phyloP scores from a whole-genome alignment of 768 basidiomycete species.

The Rhodosporidiobolus sp. region DNA sequence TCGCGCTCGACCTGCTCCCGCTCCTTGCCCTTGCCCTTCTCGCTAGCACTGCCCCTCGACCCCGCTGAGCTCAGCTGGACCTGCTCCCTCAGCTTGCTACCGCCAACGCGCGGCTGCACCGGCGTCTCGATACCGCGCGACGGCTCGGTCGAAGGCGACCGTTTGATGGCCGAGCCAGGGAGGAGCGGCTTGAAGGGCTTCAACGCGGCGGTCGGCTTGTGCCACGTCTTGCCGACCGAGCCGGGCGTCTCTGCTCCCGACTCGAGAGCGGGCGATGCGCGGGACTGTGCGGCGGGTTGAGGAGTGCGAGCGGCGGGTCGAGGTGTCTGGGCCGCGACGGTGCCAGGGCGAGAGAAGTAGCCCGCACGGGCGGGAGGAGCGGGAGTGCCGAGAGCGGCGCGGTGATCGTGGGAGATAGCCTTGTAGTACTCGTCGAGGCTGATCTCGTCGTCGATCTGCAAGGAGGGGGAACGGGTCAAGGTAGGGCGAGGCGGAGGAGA shows the following conservation, averaged over 20 bases:
- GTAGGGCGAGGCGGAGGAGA: neutral
- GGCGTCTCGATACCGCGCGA: neutral
- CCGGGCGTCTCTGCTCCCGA: neutral
- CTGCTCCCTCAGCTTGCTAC: neutral
- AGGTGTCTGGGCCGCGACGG: too few relatives aligned
- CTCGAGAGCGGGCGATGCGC: neutral
- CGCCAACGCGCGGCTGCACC: neutral
- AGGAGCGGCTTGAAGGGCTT: slow-evolving; percentile 20
- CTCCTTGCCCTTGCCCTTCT: neutral
- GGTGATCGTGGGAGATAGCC: neutral
- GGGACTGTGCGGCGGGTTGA: neutral
- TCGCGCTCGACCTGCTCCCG: neutral
- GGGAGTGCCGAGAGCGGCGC: neutral
- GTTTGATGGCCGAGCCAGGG: neutral
- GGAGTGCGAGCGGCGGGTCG: slow-evolving; percentile 11
- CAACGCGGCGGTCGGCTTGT: neutral
- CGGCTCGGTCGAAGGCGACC: slow-evolving; percentile 4
- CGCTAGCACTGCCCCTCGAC: neutral
- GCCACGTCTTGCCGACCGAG: slow-evolving; percentile 8
- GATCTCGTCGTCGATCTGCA: slow-evolving; percentile 16
- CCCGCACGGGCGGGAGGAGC: neutral
- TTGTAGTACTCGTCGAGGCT: neutral
- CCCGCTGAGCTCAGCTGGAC: neutral
- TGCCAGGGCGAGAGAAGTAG: neutral
- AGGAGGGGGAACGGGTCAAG: neutral